These are phyloP conservation scores for Pythium folliculosum DNA, from an alignment of 352 stramenopile species.

Conservation along the genomic window DNA sequence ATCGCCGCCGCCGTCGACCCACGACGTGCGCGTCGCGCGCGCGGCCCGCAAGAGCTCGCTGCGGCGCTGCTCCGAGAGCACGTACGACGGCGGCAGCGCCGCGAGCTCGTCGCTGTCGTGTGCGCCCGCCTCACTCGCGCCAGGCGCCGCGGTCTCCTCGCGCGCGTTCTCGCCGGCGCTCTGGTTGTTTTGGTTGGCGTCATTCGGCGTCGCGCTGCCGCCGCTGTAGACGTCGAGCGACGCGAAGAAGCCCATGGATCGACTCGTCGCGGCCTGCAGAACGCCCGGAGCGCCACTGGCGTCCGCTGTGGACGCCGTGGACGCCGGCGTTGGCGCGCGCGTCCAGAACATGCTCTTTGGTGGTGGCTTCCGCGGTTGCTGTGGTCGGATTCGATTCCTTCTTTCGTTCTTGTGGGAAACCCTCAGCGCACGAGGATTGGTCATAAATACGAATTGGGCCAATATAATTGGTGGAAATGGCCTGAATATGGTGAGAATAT, in stretches of 20 bases:
- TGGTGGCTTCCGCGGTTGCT: too few relatives aligned
- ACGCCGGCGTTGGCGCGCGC: constrained; percentile 7
- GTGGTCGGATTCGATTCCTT: too few relatives aligned
- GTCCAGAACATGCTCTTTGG: constrained; percentile 20
- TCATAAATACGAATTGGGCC: too few relatives aligned
- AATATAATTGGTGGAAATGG: too few relatives aligned
- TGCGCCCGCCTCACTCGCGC: too few relatives aligned
- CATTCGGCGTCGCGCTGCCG: neutral
- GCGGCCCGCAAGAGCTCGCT: constrained; percentile 72
- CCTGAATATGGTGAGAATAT: too few relatives aligned
- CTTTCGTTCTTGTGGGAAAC: too few relatives aligned
- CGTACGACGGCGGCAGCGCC: constrained; percentile 32
- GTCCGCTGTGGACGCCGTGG: constrained; percentile 2
- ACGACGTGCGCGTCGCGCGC: constrained; percentile 64
- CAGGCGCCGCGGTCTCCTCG: constrained; percentile 9
- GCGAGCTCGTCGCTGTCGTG: neutral
- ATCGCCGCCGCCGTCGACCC: constrained; percentile 73
- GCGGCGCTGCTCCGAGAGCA: constrained; percentile 72
- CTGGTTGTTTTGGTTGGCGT: constrained; percentile 6
- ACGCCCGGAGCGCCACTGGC: neutral
- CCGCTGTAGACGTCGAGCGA: constrained; percentile 7
- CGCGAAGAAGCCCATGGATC: constrained; percentile 23
- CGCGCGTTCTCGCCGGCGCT: constrained; percentile 19
- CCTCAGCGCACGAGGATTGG: too few relatives aligned
- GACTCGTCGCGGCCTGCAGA: constrained; percentile 10